Evolutionary conservation across 176 grass and related monocot genomes (phyloP).

Genomic region (Phoenix roebelenii): DNA sequence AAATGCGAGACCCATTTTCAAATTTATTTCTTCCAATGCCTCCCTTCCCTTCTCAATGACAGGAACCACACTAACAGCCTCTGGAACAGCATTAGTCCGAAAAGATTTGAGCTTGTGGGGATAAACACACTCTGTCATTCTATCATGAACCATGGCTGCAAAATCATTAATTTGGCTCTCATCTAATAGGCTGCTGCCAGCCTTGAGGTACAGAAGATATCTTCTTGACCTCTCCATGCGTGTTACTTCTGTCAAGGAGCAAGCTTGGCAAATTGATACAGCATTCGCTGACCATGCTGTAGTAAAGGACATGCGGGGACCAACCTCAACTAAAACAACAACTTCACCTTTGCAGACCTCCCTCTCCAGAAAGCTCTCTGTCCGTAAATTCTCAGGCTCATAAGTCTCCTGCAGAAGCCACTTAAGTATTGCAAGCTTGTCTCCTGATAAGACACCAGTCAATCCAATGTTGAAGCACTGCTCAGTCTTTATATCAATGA

Average conservation of each 20-base stretch:
- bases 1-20: slow-evolving; percentile 82
- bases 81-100: slow-evolving; percentile 45
- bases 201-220: slow-evolving; percentile 51
- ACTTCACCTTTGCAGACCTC: slow-evolving; percentile 22
- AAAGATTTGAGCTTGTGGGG: slow-evolving; percentile 57
- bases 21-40: slow-evolving; percentile 87
- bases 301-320: slow-evolving; percentile 80
- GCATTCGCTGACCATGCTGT: slow-evolving; percentile 82
- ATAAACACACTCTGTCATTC: slow-evolving; percentile 92
- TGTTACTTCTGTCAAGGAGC: slow-evolving; percentile 58
- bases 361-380: slow-evolving; percentile 56
- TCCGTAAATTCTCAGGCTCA: slow-evolving; percentile 59
- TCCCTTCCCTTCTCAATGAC: slow-evolving; percentile 62
- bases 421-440: slow-evolving; percentile 55
- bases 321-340: slow-evolving; percentile 55
- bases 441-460: slow-evolving; percentile 24
- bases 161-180: slow-evolving; percentile 56
- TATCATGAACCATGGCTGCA: slow-evolving; percentile 63
- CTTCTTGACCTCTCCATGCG: slow-evolving; percentile 75
- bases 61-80: slow-evolving; percentile 49
- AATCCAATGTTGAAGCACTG: slow-evolving; percentile 85
- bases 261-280: slow-evolving; percentile 71
- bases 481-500: slow-evolving; percentile 56
- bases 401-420: slow-evolving; percentile 87
- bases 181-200: slow-evolving; percentile 40